Conservation (phyloP, 1,139 yeast species). For the Kurtzmaniella natalensis region DNA sequence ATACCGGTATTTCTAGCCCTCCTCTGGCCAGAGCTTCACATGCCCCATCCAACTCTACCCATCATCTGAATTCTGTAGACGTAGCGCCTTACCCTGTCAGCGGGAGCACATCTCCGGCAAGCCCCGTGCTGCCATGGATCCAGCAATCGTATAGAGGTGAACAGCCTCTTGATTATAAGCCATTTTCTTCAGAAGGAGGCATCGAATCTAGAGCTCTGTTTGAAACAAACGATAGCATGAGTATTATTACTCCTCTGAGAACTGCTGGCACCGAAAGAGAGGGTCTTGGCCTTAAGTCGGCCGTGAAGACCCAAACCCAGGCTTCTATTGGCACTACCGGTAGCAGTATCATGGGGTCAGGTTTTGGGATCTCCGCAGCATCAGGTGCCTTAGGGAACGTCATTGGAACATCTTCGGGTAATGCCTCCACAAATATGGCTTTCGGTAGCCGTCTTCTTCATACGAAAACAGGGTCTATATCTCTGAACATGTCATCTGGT, state of each 20-base stretch:
- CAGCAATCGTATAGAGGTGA: too few species aligned
- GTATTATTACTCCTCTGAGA: background rate
- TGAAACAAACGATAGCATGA: slow-evolving; percentile 1
- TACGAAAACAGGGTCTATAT: slow-evolving; percentile 29
- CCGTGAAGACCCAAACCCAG: background rate
- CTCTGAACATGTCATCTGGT: slow-evolving; percentile 33
- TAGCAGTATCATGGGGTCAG: background rate
- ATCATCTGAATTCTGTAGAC: too few species aligned
- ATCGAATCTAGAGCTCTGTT: background rate
- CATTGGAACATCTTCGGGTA: slow-evolving; percentile 10
- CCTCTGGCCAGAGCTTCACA: too few species aligned
- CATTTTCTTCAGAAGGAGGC: too few species aligned
- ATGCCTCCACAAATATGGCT: slow-evolving; percentile 8
- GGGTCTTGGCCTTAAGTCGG: too few species aligned
- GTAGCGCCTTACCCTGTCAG: too few species aligned
- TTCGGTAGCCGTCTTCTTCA: slow-evolving; percentile 11
- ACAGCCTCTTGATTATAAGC: too few species aligned
- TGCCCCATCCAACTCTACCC: too few species aligned
- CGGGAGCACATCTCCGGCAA: background rate
- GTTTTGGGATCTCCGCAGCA: background rate
- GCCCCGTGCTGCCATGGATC: background rate
- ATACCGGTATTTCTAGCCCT: too few species aligned
- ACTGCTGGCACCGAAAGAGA: background rate
- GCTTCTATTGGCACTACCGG: slow-evolving; percentile 6
- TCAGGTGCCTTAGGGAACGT: background rate